phyloP scores from a whole-genome alignment of 2,329 filamentous ascomycete species.

The Fusarium brevicatenulatum region DNA sequence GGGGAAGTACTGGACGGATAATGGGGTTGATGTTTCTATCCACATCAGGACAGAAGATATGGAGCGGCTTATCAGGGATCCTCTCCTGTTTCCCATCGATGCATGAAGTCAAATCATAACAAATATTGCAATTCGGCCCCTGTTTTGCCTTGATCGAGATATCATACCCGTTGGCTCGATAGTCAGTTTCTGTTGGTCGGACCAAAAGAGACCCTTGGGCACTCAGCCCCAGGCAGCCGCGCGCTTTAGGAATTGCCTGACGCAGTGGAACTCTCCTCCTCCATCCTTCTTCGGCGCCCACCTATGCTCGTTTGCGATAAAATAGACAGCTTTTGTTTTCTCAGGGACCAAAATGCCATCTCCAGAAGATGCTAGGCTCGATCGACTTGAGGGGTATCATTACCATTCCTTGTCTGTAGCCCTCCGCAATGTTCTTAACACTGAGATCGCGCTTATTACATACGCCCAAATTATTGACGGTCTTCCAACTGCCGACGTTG shows the following conservation, averaged over 20 bases:
- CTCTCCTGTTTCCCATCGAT: constrained; percentile 14
- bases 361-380: neutral
- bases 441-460: constrained; percentile 7
- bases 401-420: neutral
- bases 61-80: constrained; percentile 27
- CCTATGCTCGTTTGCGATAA: neutral
- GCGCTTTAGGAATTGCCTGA: neutral
- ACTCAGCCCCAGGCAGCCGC: neutral
- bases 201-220: neutral
- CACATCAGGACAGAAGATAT: constrained; percentile 30
- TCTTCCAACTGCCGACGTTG: neutral
- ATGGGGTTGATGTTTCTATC: constrained; percentile 39
- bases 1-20: constrained; percentile 31
- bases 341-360: neutral
- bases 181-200: neutral
- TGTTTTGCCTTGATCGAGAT: neutral
- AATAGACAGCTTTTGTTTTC: neutral
- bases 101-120: neutral
- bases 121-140: too few relatives aligned
- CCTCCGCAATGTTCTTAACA: constrained; percentile 12
- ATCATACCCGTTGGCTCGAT: neutral
- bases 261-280: neutral
- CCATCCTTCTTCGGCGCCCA: neutral
- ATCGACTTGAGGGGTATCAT: neutral
- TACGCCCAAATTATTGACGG: constrained; percentile 32